A percentile compares a stretch with the other conserved stretches of the same genome.
phyloP scores from a whole-genome alignment of 306 rosid genomes.

The Cyclanthera cordifolia region DNA sequence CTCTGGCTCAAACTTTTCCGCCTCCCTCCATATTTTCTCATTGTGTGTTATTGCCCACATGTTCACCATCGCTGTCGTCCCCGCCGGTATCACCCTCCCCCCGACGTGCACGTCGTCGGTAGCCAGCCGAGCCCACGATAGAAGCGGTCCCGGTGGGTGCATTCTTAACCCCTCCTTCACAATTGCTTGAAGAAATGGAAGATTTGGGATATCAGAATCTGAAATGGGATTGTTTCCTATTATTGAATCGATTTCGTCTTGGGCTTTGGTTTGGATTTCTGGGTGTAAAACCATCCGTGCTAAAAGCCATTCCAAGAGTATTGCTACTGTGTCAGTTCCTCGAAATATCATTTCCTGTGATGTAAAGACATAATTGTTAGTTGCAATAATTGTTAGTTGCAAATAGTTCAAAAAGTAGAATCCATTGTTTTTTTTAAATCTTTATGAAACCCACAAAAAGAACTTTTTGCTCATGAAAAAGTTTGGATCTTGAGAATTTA shows the following conservation, averaged over 20 bases:
- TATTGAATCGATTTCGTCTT: conserved; percentile 21
- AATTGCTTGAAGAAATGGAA: conserved; percentile 29
- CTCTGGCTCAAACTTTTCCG: conserved; percentile 25
- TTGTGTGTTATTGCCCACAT: conserved; percentile 44
- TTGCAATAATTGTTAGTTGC: neutral
- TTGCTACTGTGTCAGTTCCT: conserved; percentile 38
- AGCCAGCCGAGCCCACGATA: conserved; percentile 40
- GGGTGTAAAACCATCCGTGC: conserved; percentile 32
- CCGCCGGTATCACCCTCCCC: conserved; percentile 20
- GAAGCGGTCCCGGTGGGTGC: conserved; percentile 40
- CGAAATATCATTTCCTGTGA: conserved; percentile 39
- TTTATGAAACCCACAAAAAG: neutral
- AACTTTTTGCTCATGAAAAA: neutral
- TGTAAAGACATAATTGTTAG: neutral
- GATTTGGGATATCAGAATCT: conserved; percentile 22
- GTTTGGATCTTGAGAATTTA: neutral
- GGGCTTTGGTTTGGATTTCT: conserved; percentile 25
- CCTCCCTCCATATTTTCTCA: conserved; percentile 23
- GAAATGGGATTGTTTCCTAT: conserved; percentile 14
- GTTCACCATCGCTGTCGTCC: conserved; percentile 40
- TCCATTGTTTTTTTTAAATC: too few relatives aligned
- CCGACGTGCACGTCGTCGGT: conserved; percentile 23
- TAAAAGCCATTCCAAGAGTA: conserved; percentile 32
- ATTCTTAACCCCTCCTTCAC: conserved; percentile 34
- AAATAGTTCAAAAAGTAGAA: neutral